Evolutionary conservation across 805 yeast species (phyloP).

Genomic region (Brettanomyces custersianus): DNA sequence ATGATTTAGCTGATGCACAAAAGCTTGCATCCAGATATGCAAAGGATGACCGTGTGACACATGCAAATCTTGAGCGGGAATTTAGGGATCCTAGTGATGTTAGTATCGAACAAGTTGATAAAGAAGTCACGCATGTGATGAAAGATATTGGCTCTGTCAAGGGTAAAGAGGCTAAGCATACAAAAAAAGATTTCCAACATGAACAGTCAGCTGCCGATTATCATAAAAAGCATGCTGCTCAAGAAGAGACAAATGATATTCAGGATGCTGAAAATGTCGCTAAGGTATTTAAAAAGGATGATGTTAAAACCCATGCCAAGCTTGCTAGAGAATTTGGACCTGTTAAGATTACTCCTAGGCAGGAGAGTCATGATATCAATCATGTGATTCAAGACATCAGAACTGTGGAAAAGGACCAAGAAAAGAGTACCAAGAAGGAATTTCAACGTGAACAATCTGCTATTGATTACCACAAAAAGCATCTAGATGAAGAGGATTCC

Average conservation of each 20-base stretch:
- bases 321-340: not conserved
- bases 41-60: not conserved
- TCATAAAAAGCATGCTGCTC: not conserved
- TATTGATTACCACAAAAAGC: not conserved
- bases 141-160: not conserved
- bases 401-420: not conserved
- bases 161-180: not conserved
- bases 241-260: not conserved
- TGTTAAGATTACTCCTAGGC: not conserved
- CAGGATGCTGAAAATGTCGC: not conserved
- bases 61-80: not conserved
- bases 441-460: not conserved
- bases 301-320: not conserved
- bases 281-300: not conserved
- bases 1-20: conserved; percentile 1
- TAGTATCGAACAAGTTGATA: not conserved
- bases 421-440: not conserved
- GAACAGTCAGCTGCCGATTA: not conserved
- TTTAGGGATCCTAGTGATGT: not conserved
- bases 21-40: not conserved
- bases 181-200: not conserved
- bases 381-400: not conserved
- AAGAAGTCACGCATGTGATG: not conserved
- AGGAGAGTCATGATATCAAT: not conserved
- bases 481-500: not conserved